phyloP scores from a whole-genome alignment of 345 rosid genomes.

The Pelargonium nanum region DNA sequence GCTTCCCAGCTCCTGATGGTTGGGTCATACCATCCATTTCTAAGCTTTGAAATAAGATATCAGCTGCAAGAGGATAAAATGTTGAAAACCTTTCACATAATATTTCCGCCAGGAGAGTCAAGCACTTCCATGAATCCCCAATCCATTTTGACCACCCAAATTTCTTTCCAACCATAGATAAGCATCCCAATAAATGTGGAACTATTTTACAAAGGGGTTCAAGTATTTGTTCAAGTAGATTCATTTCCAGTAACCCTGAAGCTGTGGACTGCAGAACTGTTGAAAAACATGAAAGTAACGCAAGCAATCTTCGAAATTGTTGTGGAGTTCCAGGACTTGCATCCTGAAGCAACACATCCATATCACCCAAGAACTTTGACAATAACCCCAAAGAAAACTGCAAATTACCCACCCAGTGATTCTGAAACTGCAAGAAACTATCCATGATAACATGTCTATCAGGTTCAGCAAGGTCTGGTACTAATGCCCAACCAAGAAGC shows the following conservation, averaged over 20 bases:
- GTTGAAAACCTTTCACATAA: conserved; percentile 59
- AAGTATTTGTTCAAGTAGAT: conserved; percentile 64
- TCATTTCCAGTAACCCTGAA: conserved; percentile 81
- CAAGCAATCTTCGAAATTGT: conserved; percentile 73
- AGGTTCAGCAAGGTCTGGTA: conserved; percentile 64
- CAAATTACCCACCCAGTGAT: conserved; percentile 75
- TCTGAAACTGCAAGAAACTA: conserved; percentile 89
- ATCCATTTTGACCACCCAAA: conserved; percentile 91
- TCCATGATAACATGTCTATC: conserved; percentile 70
- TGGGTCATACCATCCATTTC: conserved; percentile 26
- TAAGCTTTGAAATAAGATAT: conserved; percentile 66
- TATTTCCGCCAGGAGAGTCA: conserved; percentile 92
- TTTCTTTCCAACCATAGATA: conserved; percentile 63
- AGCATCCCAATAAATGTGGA: conserved; percentile 65
- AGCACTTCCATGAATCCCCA: conserved; percentile 73
- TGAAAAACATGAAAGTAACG: conserved; percentile 84
- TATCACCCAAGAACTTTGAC: conserved; percentile 72
- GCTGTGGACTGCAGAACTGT: conserved; percentile 82
- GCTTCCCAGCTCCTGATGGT: conserved; percentile 38
- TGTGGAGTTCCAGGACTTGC: conserved; percentile 54
- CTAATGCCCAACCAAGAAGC: conserved; percentile 93
- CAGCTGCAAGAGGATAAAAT: conserved; percentile 52
- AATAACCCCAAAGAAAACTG: conserved; percentile 74
- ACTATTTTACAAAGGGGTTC: conserved; percentile 62
- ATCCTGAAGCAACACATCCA: conserved; percentile 80